Percentiles rank a stretch among this genome's conserved stretches.
These are phyloP conservation scores for Coprinellus micaceus DNA, from an alignment of 768 basidiomycete genomes.

Conservation along the genomic window DNA sequence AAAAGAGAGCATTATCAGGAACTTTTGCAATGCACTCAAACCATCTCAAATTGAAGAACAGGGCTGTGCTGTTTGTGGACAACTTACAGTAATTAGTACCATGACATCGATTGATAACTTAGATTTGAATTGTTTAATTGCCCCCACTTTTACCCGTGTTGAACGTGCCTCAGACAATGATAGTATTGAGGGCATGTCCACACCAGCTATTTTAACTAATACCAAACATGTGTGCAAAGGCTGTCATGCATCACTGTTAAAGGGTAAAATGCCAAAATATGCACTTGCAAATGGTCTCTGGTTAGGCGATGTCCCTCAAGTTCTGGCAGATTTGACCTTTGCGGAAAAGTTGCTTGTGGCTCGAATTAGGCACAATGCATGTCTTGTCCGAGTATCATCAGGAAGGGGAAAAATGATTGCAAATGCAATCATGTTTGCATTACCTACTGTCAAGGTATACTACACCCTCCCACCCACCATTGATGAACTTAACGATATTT, in stretches of 20 bases:
- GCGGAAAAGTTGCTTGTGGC: background rate
- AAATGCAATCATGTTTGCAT: background rate
- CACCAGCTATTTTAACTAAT: background rate
- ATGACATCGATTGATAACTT: background rate
- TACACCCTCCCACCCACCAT: background rate
- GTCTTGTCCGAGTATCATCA: background rate
- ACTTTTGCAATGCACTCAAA: background rate
- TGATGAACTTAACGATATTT: background rate
- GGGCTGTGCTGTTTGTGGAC: background rate
- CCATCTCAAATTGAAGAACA: background rate
- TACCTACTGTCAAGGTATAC: background rate
- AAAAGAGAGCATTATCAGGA: background rate
- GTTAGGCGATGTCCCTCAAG: background rate
- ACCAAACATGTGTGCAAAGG: background rate
- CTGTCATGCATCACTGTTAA: background rate
- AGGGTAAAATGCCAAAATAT: background rate
- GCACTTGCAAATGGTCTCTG: constrained; percentile 1
- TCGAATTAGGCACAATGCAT: background rate
- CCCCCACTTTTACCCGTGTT: background rate
- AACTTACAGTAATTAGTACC: background rate
- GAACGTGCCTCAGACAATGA: background rate
- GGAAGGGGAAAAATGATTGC: background rate
- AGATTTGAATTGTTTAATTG: background rate
- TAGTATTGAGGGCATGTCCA: background rate
- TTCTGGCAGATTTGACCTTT: background rate